Conservation (phyloP, 148 eudicot species). For the Nepenthes mirabilis region DNA sequence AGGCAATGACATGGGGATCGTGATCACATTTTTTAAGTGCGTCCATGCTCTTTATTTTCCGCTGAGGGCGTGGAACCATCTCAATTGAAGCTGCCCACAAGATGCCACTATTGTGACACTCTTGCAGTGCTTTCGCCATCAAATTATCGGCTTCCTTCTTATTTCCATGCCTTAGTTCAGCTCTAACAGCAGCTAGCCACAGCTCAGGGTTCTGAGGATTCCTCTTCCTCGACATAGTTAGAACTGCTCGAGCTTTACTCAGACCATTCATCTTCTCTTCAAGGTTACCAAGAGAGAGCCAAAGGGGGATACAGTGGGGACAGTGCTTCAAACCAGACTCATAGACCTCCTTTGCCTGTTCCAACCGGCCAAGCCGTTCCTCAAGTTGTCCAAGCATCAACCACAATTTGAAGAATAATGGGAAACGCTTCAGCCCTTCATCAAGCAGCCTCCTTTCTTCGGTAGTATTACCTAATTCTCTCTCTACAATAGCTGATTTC, state of each 20-base stretch:
- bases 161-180: constrained; percentile 70
- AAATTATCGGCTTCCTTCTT: constrained; percentile 77
- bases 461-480: constrained; percentile 66
- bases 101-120: constrained; percentile 85
- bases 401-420: constrained; percentile 83
- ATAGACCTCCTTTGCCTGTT: constrained; percentile 52
- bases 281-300: constrained; percentile 86
- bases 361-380: constrained; percentile 43
- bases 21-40: constrained; percentile 66
- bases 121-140: constrained; percentile 95
- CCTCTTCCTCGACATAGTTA: constrained; percentile 76
- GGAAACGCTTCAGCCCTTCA: constrained; percentile 65
- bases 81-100: constrained; percentile 85
- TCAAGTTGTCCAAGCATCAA: constrained; percentile 94
- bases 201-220: constrained; percentile 79
- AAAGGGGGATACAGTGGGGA: constrained; percentile 55
- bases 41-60: constrained; percentile 69
- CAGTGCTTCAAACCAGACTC: constrained; percentile 68
- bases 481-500: constrained; percentile 94
- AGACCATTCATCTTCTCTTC: constrained; percentile 78
- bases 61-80: constrained; percentile 83
- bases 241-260: constrained; percentile 82
- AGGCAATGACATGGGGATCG: constrained; percentile 72
- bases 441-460: constrained; percentile 78
- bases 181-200: constrained; percentile 91